Conservation (phyloP, 495 filamentous ascomycete genomes). For the Penicillium angulare region DNA sequence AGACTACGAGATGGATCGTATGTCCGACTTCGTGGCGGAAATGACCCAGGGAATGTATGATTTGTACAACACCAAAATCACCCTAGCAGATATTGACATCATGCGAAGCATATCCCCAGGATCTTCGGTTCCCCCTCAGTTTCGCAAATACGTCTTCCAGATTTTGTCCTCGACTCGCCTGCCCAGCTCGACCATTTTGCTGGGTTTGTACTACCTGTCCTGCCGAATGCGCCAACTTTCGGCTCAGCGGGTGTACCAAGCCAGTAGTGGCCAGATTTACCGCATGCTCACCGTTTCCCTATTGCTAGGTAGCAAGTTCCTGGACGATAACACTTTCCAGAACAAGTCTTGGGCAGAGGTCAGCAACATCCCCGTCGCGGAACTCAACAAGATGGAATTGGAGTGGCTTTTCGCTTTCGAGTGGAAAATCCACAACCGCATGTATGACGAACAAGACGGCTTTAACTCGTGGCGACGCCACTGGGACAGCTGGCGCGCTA, state of each 20-base stretch:
- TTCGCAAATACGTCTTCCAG: slow-evolving; percentile 92
- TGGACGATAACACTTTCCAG: slow-evolving; percentile 99
- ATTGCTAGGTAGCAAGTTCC: slow-evolving; percentile 93
- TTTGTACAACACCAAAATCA: slow-evolving; percentile 58
- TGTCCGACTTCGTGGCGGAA: slow-evolving; percentile 96
- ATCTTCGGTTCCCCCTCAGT: slow-evolving; percentile 67
- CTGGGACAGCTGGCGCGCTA: slow-evolving; percentile 77
- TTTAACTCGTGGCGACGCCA: slow-evolving; percentile 78
- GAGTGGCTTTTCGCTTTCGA: slow-evolving; percentile 86
- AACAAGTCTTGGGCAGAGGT: slow-evolving; percentile 99
- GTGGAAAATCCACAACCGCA: slow-evolving; percentile 87
- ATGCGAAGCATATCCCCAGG: slow-evolving; percentile 74
- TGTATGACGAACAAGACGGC: slow-evolving; percentile 72
- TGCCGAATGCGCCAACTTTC: slow-evolving; percentile 76
- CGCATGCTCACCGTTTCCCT: slow-evolving; percentile 87
- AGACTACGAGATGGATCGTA: slow-evolving; percentile 98
- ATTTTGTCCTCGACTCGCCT: slow-evolving; percentile 93
- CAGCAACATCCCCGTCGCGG: slow-evolving; percentile 82
- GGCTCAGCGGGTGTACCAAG: slow-evolving; percentile 50
- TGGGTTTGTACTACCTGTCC: slow-evolving; percentile 88
- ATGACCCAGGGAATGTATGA: slow-evolving; percentile 83
- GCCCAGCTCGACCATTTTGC: slow-evolving; percentile 90
- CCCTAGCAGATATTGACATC: slow-evolving; percentile 69
- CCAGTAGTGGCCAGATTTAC: slow-evolving; percentile 75
- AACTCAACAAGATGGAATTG: slow-evolving; percentile 86